Percentiles rank a stretch among this genome's conserved stretches.
Conservation (phyloP, 345 rosid genomes). For the Dovyalis caffra region DNA sequence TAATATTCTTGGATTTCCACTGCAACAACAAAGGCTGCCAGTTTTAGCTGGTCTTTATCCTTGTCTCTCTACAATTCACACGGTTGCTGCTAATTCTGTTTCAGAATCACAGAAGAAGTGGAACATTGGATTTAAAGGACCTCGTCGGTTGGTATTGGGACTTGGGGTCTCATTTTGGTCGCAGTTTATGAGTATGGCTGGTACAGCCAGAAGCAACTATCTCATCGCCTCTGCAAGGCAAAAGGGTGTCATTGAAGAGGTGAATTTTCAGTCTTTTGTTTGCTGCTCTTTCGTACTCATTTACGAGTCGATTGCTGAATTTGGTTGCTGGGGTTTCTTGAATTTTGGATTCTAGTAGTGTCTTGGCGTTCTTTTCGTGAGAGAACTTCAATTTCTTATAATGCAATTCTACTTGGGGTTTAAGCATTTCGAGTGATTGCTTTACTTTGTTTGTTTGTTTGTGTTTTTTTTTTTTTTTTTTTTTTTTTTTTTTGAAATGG, state of each 20-base stretch:
- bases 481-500: too few relatives aligned
- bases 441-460: neutral
- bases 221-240: constrained; percentile 78
- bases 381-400: neutral
- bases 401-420: constrained; percentile 1
- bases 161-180: constrained; percentile 62
- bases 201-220: constrained; percentile 36
- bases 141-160: constrained; percentile 60
- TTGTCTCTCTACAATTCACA: constrained; percentile 13
- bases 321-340: constrained; percentile 2
- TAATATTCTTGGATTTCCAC: constrained; percentile 27
- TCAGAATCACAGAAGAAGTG: constrained; percentile 7
- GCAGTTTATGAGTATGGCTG: constrained; percentile 48
- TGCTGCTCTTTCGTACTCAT: neutral
- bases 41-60: constrained; percentile 17
- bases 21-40: constrained; percentile 21
- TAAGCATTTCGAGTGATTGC: neutral
- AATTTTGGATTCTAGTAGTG: constrained; percentile 4
- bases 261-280: constrained; percentile 18
- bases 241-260: constrained; percentile 66
- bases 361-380: neutral
- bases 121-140: constrained; percentile 27
- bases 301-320: neutral
- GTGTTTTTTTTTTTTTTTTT: neutral
- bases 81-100: constrained; percentile 25